These are phyloP conservation scores for Tilletia walkeri DNA, from an alignment of 1,284 basidiomycete genomes.

Conservation along the genomic window DNA sequence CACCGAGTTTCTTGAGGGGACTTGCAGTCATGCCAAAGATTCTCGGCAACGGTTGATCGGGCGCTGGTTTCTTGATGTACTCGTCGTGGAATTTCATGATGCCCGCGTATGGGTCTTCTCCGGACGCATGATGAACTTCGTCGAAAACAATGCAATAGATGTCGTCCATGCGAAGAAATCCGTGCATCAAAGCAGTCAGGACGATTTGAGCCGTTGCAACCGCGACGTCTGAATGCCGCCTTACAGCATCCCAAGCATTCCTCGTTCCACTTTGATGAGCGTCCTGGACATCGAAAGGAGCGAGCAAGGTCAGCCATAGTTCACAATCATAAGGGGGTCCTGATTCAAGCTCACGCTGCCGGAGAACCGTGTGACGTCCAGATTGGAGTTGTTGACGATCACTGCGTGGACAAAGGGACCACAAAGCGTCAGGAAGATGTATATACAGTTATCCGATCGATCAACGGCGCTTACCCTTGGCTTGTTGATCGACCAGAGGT, in stretches of 20 bases:
- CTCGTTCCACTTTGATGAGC: slow-evolving; percentile 29
- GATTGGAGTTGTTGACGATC: slow-evolving; percentile 34
- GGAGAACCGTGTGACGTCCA: slow-evolving; percentile 22
- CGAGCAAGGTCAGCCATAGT: neutral
- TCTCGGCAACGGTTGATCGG: slow-evolving; percentile 27
- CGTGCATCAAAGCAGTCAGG: slow-evolving; percentile 39
- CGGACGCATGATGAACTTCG: slow-evolving; percentile 41
- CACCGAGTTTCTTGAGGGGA: slow-evolving; percentile 29
- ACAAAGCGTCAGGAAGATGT: neutral
- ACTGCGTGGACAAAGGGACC: slow-evolving; percentile 14
- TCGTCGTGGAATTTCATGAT: slow-evolving; percentile 42
- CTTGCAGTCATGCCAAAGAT: slow-evolving; percentile 48
- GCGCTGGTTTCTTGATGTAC: neutral
- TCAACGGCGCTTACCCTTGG: slow-evolving; percentile 2
- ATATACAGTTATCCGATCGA: neutral
- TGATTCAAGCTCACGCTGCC: neutral
- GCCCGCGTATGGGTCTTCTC: slow-evolving; percentile 32
- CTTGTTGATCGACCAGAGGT: slow-evolving; percentile 43
- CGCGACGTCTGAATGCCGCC: slow-evolving; percentile 29
- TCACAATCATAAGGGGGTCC: neutral
- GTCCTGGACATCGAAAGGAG: neutral
- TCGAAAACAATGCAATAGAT: slow-evolving; percentile 41
- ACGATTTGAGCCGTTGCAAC: slow-evolving; percentile 41
- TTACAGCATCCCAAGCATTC: slow-evolving; percentile 17
- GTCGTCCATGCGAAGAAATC: slow-evolving; percentile 36